Evolutionary conservation across 441 rosid genomes (phyloP).

Genomic region (Aleurites moluccanus): DNA sequence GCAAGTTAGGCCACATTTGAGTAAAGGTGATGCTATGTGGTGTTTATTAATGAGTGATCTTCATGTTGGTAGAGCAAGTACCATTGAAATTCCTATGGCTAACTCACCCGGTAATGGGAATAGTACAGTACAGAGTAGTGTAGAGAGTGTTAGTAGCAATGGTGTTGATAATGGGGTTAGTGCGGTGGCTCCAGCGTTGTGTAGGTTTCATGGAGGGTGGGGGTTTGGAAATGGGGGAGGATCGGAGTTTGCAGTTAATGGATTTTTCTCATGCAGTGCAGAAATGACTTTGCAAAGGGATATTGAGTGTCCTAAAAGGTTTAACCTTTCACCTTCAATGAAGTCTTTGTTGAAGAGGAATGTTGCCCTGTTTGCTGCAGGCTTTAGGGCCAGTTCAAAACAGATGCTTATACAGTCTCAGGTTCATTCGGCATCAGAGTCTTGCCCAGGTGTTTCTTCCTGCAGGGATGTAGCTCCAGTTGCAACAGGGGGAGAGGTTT

Average conservation of each 20-base stretch:
- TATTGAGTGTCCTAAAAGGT: slow-evolving; percentile 78
- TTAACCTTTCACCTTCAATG: slow-evolving; percentile 85
- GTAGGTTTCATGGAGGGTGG: slow-evolving; percentile 89
- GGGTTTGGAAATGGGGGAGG: slow-evolving; percentile 69
- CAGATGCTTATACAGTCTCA: slow-evolving; percentile 41
- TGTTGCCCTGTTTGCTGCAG: slow-evolving; percentile 83
- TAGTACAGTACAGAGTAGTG: slow-evolving; percentile 29
- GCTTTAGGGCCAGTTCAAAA: slow-evolving; percentile 74
- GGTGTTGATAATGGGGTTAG: slow-evolving; percentile 41
- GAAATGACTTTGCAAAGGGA: slow-evolving; percentile 62
- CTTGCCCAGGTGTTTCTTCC: slow-evolving; percentile 36
- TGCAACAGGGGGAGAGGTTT: slow-evolving; percentile 33
- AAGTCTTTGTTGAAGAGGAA: slow-evolving; percentile 80
- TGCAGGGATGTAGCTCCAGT: slow-evolving; percentile 33
- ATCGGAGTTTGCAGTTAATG: slow-evolving; percentile 51
- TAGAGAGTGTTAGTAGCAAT: slow-evolving; percentile 41
- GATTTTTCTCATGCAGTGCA: slow-evolving; percentile 42
- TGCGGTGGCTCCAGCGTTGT: slow-evolving; percentile 54
- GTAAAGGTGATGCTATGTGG: slow-evolving; percentile 97
- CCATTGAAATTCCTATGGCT: slow-evolving; percentile 55
- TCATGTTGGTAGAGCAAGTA: slow-evolving; percentile 78
- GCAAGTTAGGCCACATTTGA: slow-evolving; percentile 75
- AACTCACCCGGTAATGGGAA: slow-evolving; percentile 36
- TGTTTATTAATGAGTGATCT: slow-evolving; percentile 92
- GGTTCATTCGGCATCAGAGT: slow-evolving; percentile 36